These are phyloP conservation scores for Antrodiella citrinella DNA, from an alignment of 768 basidiomycete species.

Conservation along the genomic window DNA sequence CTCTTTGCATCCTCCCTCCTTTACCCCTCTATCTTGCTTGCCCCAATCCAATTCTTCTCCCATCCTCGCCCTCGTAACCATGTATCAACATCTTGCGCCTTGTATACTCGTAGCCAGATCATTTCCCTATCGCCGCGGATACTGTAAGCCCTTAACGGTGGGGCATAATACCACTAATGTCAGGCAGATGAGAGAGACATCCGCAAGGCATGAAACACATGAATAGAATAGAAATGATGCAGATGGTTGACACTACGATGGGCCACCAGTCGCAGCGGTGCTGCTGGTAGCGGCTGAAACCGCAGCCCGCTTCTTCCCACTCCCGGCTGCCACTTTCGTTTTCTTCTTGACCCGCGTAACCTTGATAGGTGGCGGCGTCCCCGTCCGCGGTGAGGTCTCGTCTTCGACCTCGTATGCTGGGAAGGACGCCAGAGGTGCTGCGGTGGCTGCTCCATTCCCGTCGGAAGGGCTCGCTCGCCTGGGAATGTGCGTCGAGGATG, in stretches of 20 bases:
- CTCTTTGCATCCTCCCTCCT: conserved; percentile 4
- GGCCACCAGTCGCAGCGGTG: background rate
- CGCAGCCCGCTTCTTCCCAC: conserved; percentile 62
- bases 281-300: conserved; percentile 13
- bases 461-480: conserved; percentile 7
- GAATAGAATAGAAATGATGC: background rate
- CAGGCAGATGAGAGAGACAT: background rate
- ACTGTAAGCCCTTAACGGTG: conserved; percentile 5
- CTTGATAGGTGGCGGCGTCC: conserved; percentile 64
- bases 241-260: background rate
- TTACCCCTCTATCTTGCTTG: background rate
- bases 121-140: conserved; percentile 5
- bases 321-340: conserved; percentile 46
- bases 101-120: conserved; percentile 7
- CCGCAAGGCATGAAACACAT: background rate
- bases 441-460: conserved; percentile 24
- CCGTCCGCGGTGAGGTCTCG: conserved; percentile 37
- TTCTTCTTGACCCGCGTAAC: conserved; percentile 72
- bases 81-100: conserved; percentile 10
- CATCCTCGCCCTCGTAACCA: conserved; percentile 1
- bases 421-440: conserved; percentile 34
- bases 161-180: background rate
- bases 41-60: conserved; percentile 1
- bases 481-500: conserved; percentile 7
- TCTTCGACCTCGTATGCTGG: conserved; percentile 49